Conservation (phyloP, 495 filamentous ascomycete species). For the Immersiella caudata region DNA sequence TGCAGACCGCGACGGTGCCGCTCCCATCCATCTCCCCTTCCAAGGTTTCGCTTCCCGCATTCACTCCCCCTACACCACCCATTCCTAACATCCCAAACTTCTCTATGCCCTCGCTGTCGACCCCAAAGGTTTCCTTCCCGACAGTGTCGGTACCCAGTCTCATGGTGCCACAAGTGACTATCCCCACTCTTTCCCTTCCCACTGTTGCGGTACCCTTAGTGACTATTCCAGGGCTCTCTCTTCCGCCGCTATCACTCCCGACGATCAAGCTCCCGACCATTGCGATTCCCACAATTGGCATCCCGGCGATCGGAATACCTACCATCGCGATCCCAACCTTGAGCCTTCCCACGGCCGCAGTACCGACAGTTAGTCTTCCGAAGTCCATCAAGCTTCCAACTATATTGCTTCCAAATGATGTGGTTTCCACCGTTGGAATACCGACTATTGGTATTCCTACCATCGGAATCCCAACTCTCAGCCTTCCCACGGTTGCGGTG, state of each 20-base stretch:
- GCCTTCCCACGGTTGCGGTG: too few species aligned
- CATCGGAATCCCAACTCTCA: neutral
- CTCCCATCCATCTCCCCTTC: constrained; percentile 10
- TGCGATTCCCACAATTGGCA: neutral
- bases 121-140: neutral
- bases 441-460: too few species aligned
- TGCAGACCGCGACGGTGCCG: neutral
- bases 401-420: too few species aligned
- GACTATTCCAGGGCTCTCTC: too few species aligned
- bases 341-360: neutral
- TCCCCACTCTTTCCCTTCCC: neutral
- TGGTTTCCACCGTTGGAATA: neutral
- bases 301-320: neutral
- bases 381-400: neutral
- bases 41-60: neutral
- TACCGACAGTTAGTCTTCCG: neutral
- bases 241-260: neutral
- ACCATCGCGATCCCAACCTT: neutral
- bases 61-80: neutral
- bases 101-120: neutral
- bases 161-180: neutral
- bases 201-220: neutral
- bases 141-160: neutral
- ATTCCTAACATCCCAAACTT: neutral
- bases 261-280: neutral